Evolutionary conservation across 2,329 filamentous ascomycete species (phyloP), one percentile per base, ranked within the genome.

Genomic region (Cladophialophora carrionii): DNA sequence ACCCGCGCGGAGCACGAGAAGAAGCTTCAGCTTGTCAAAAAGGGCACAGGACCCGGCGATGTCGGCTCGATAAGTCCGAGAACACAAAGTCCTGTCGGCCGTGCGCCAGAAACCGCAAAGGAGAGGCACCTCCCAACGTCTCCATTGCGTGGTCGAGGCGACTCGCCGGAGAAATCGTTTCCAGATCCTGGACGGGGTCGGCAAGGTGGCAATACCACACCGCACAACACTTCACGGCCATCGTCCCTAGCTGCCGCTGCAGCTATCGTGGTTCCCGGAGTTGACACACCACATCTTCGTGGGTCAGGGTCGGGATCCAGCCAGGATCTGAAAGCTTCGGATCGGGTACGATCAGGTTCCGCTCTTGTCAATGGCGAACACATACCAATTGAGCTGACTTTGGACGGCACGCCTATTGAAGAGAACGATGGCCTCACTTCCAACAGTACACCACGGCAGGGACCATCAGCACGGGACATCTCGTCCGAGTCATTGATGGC

Each of bases 1-100:
- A 79, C 79, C 55, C 87, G 84, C 68, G 85, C 94, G 49, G 81
- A 84, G 43, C 81, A 87, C 57, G 88, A 90, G 70, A 86, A 87
- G 73, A 80, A 68, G 57, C 54, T 61, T 82, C 43, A 83, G 78
- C 53, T 79, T 78, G 14, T 73, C 77, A n/a, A 73, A 77, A 31
- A 74, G 74, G 62, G 76, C 70, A 63, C 76, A 72, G 48, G 73
- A 8, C 56, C 54, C 31, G 54, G 64, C 41, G 70, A 70, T 32
- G 63, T 61, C 9, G 70, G 68, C 32, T 61, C 68, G 34, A 64
- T 72, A n/a, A 71, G 68, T 61, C 71, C 70, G 20, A 65, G 70
- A 26, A 70, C 69, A 14, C 68, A 63, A 34, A 72, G 71, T 54
- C 71, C 70, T 8, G 61, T 58, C 41, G 62, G 59, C n/a, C 63